Percentiles rank a stretch among this genome's conserved stretches.
These are phyloP conservation scores for Metschnikowia santaceciliae DNA, from an alignment of 805 yeast species.

Conservation along the genomic window DNA sequence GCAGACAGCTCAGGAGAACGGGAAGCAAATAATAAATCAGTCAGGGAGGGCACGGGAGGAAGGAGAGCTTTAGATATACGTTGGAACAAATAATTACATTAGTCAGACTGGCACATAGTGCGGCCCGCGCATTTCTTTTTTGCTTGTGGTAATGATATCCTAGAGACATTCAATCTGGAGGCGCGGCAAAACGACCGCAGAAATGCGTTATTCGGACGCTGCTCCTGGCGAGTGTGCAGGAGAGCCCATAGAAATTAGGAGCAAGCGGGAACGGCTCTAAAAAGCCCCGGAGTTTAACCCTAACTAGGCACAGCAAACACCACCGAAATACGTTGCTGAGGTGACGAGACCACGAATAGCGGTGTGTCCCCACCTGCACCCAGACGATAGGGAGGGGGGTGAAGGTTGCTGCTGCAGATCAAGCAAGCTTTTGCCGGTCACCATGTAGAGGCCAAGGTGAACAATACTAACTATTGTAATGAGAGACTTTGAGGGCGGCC, in stretches of 20 bases:
- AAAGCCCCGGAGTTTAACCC: background rate
- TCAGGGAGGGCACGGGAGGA: background rate
- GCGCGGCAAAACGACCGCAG: background rate
- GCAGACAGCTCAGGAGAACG: background rate
- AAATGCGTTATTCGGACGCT: background rate
- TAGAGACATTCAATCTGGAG: background rate
- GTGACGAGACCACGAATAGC: background rate
- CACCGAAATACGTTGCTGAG: background rate
- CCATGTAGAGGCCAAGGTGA: background rate
- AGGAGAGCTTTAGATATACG: background rate
- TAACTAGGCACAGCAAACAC: background rate
- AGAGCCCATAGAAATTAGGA: background rate
- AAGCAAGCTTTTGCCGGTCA: background rate
- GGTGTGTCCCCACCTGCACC: background rate
- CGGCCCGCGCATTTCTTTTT: constrained; percentile 4
- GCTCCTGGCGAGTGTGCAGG: background rate
- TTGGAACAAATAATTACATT: background rate
- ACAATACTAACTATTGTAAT: background rate
- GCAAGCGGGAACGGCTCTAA: background rate
- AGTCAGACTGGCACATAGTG: background rate
- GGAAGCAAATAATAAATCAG: no score
- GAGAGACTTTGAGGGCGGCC: background rate
- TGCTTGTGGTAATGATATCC: background rate
- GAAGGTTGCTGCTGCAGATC: background rate
- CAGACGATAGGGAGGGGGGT: no score